phyloP scores from a whole-genome alignment of 75 land plant species.

The Picea sitchensis region DNA sequence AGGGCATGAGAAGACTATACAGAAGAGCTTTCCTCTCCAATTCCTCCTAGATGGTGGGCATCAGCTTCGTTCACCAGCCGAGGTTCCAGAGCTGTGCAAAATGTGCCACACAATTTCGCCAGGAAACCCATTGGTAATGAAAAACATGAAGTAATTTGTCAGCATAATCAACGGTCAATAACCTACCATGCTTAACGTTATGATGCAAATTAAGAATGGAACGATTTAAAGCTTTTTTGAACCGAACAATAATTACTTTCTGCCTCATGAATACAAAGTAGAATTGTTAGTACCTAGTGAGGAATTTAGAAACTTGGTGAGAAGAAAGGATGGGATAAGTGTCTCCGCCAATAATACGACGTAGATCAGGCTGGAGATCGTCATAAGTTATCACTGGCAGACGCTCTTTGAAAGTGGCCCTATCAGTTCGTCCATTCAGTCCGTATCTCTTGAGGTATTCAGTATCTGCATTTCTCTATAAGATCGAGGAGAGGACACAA shows the following conservation, averaged over 20 bases:
- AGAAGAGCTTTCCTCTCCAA: slow-evolving; percentile 55
- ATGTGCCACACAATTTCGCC: too few species aligned
- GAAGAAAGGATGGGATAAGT: slow-evolving; percentile 63
- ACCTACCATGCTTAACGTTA: too few species aligned
- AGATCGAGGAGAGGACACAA: slow-evolving; percentile 17
- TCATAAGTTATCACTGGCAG: slow-evolving; percentile 63
- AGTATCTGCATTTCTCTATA: slow-evolving; percentile 20
- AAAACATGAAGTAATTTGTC: too few species aligned
- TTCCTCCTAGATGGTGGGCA: slow-evolving; percentile 80
- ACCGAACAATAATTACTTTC: not conserved
- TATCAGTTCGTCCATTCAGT: slow-evolving; percentile 34
- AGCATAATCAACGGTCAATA: too few species aligned
- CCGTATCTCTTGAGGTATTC: slow-evolving; percentile 30
- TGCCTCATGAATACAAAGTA: not conserved
- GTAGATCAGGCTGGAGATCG: slow-evolving; percentile 60
- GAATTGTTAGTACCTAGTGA: slow-evolving; percentile 45
- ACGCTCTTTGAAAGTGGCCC: slow-evolving; percentile 28
- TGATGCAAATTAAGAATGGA: too few species aligned
- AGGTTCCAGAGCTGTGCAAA: slow-evolving; percentile 79
- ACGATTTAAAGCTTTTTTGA: not conserved
- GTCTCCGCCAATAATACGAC: slow-evolving; percentile 77
- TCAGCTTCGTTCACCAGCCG: slow-evolving; percentile 85
- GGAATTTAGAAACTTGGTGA: slow-evolving; percentile 69
- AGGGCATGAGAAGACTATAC: slow-evolving; percentile 81
- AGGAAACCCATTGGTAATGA: too few species aligned